Conservation (phyloP, 805 yeast genomes). For the Candida peoriensis region DNA sequence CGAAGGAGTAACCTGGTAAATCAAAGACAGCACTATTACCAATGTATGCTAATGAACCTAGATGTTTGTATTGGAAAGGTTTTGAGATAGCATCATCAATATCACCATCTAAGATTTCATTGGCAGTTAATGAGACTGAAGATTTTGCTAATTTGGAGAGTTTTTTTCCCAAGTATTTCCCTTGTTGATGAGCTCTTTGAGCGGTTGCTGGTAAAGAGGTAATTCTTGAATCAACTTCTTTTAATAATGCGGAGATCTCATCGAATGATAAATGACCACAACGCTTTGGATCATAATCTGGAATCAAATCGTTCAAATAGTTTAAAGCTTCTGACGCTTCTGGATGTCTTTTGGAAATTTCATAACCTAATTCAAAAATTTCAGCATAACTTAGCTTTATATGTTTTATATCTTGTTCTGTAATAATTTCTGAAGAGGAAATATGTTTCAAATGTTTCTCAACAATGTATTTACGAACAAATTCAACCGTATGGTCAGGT, state of each 20-base stretch:
- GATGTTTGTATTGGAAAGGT: constrained; percentile 59
- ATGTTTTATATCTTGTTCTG: constrained; percentile 48
- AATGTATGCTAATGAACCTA: constrained; percentile 64
- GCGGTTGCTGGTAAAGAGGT: constrained; percentile 72
- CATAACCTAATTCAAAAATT: constrained; percentile 41
- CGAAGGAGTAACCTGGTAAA: constrained; percentile 52
- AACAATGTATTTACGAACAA: constrained; percentile 41
- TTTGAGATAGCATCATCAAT: constrained; percentile 49
- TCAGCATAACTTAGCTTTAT: constrained; percentile 43
- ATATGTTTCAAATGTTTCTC: constrained; percentile 35
- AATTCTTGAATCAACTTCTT: constrained; percentile 55
- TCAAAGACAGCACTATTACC: constrained; percentile 72
- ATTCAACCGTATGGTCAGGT: constrained; percentile 49
- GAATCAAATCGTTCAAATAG: constrained; percentile 44
- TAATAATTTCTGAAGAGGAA: constrained; percentile 31
- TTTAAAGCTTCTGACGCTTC: constrained; percentile 52
- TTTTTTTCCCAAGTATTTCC: constrained; percentile 58
- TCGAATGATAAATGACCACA: constrained; percentile 48
- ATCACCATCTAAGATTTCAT: constrained; percentile 47
- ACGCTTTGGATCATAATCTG: constrained; percentile 43
- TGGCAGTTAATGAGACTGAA: constrained; percentile 36
- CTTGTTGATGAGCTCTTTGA: constrained; percentile 70
- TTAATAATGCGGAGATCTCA: constrained; percentile 45
- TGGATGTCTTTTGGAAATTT: constrained; percentile 49
- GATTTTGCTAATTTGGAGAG: constrained; percentile 46